Evolutionary conservation across 2,329 filamentous ascomycete species (phyloP).

Genomic region (Talaromyces sp.): DNA sequence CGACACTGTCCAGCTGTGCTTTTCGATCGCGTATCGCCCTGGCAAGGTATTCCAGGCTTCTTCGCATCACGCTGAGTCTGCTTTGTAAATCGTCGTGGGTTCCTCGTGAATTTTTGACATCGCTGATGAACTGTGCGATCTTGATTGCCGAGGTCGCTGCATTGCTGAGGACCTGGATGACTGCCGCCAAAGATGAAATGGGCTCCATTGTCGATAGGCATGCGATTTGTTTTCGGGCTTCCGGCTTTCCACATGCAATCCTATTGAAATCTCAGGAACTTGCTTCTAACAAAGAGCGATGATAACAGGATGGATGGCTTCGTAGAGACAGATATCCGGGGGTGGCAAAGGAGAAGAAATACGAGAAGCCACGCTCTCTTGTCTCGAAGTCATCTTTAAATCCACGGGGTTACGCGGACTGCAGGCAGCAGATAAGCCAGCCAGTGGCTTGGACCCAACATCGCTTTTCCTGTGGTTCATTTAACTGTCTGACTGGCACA

Average conservation of each 20-base stretch:
- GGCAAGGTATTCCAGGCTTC: background rate
- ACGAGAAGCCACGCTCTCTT: background rate
- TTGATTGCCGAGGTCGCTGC: background rate
- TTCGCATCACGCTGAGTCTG: background rate
- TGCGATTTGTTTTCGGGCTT: background rate
- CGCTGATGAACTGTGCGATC: background rate
- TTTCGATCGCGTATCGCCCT: background rate
- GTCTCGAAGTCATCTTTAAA: background rate
- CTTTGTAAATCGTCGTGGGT: background rate
- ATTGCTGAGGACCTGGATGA: slow-evolving; percentile 1
- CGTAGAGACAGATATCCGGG: background rate
- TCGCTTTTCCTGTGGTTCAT: background rate
- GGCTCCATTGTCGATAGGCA: background rate
- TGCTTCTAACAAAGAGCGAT: background rate
- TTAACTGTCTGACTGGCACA: background rate
- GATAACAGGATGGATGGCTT: background rate
- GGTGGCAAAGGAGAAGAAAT: background rate
- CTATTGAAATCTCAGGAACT: background rate
- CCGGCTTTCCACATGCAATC: background rate
- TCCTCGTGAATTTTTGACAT: background rate
- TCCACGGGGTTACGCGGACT: background rate
- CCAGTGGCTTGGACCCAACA: background rate
- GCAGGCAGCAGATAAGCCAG: background rate
- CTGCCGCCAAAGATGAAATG: background rate
- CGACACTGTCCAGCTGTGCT: background rate